Conservation (phyloP, 768 basidiomycete genomes). For the Tulasnella sp. region DNA sequence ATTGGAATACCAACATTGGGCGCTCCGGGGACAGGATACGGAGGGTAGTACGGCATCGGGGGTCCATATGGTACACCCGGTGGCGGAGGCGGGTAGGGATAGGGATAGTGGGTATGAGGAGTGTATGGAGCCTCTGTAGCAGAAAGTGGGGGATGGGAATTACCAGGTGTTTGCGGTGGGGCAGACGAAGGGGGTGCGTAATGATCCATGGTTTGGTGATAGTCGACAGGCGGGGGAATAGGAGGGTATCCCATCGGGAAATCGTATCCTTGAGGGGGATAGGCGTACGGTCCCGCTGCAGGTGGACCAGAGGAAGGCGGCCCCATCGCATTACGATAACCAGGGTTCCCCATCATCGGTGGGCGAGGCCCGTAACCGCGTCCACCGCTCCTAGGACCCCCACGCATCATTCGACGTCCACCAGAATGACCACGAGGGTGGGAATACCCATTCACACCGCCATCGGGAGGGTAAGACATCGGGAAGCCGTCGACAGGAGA, state of each 20-base stretch:
- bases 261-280: no score
- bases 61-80: no score
- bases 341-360: background rate
- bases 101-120: slow-evolving; percentile 1
- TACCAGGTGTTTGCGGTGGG: slow-evolving; percentile 3
- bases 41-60: no score
- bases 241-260: slow-evolving; percentile 2
- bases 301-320: no score
- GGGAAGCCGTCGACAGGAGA: background rate
- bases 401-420: background rate
- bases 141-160: background rate
- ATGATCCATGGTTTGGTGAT: background rate
- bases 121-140: background rate
- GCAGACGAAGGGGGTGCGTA: background rate
- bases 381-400: slow-evolving; percentile 1
- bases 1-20: background rate
- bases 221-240: background rate
- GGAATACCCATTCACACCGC: slow-evolving; percentile 1
- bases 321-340: background rate
- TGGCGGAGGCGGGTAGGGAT: background rate
- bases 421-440: background rate
- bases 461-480: background rate
- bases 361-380: slow-evolving; percentile 10
- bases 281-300: no score
- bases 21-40: background rate